Base-by-base conservation (phyloP, 768 basidiomycete species). In the Suillus subaureus region DNA sequence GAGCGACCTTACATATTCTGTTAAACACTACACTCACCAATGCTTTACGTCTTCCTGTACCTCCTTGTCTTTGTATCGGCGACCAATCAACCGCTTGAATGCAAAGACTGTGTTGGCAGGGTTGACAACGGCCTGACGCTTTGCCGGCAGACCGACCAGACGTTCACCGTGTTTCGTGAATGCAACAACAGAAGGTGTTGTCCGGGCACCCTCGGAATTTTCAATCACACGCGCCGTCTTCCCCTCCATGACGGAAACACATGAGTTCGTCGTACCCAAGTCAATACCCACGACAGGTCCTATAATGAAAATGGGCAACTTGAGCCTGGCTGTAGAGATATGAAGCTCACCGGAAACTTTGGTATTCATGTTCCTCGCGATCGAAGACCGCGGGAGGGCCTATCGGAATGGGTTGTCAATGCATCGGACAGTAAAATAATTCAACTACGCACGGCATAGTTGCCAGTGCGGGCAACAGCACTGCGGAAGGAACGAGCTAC, bases 101-200 rank as follows among this genome's bases (percentile, higher is more conserved):
- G 91, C 94, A 69, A 93, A 97, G 69, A 96, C 91, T 45, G 96
- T 98, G 83, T 97, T 97, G 64, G 89, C 73, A 8, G 94, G 84
- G 85, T 99, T 99, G 76, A 99, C 95, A 56, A 97, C 94, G 2
- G 95, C 96, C 78, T 99, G 97, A 58, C 96, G 93, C 80, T 98
- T 96, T 13, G 97, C 97, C 28, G 97, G 96, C 51, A 97, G 87
- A 79, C 97, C 97, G 66, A 97, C 91, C 39, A 98, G 85, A 65
- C 97, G 94, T 78, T 99, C 97, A 64, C 94, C 95, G 72, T 98
- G 96, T 79, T 98, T 97, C 63, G 97, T 95, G 85, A 99, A 99
- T 45, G 97, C 97, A 70, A 99, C 94, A 64, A 98, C 95, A 45
- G 97, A 99, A 3, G 97, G 97, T 18, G 97, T 99, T 68, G 97